phyloP scores from a whole-genome alignment of 2,329 filamentous ascomycete genomes.

The Cercospora zeina region DNA sequence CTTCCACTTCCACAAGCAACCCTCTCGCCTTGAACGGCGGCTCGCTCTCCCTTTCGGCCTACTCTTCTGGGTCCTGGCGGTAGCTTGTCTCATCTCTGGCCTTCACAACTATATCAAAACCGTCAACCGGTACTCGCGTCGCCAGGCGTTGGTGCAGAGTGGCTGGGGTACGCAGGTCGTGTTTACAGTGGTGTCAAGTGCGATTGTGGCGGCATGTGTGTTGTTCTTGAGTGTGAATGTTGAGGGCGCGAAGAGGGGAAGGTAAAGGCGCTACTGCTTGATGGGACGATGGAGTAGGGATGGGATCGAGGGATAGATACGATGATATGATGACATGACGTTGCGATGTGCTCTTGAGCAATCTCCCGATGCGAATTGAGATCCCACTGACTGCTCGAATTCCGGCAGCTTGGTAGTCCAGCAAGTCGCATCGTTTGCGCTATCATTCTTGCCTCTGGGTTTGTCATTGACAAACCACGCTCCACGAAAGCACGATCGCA shows the following conservation, averaged over 20 bases:
- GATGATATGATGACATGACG: background rate
- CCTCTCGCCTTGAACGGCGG: constrained; percentile 67
- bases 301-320: background rate
- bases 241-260: constrained; percentile 2
- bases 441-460: background rate
- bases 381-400: background rate
- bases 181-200: constrained; percentile 61
- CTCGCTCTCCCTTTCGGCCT: constrained; percentile 82
- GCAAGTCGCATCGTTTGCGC: too few relatives aligned
- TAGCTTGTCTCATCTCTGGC: constrained; percentile 75
- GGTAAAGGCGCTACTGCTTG: background rate
- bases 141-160: constrained; percentile 81
- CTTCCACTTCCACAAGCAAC: constrained; percentile 80
- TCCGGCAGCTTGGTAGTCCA: background rate
- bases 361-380: background rate
- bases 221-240: constrained; percentile 56
- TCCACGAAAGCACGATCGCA: too few relatives aligned
- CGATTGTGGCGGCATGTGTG: constrained; percentile 66
- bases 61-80: constrained; percentile 80
- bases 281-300: background rate
- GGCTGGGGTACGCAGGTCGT: constrained; percentile 91
- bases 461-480: too few relatives aligned
- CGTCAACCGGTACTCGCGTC: constrained; percentile 77
- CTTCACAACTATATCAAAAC: constrained; percentile 83
- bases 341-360: background rate